A percentile compares a stretch with the other conserved stretches of the same genome.
phyloP scores from a whole-genome alignment of 2,329 filamentous ascomycete genomes.

The Dichotomopilus funicola region DNA sequence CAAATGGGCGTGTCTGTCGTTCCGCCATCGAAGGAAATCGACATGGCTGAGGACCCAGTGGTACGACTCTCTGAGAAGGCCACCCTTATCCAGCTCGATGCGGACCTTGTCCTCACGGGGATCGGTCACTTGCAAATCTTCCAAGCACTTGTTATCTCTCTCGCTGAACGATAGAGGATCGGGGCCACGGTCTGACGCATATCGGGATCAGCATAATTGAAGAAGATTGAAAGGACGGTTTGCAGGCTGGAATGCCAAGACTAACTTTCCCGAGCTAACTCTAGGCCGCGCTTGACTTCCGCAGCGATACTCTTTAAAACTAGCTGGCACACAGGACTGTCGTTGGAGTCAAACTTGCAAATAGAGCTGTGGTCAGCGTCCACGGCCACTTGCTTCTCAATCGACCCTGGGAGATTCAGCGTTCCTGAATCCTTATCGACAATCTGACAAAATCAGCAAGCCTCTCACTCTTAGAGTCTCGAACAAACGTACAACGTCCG shows the following conservation, averaged over 20 bases:
- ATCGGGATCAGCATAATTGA: not conserved
- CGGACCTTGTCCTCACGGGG: too few relatives aligned
- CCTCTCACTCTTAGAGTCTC: not conserved
- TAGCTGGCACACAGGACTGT: not conserved
- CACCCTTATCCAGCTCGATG: too few relatives aligned
- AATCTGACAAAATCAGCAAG: slow-evolving; percentile 1
- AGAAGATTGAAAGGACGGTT: not conserved
- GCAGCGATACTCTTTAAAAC: not conserved
- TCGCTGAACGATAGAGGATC: too few relatives aligned
- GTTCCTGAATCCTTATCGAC: slow-evolving; percentile 6
- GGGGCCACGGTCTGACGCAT: too few relatives aligned
- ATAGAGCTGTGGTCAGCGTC: slow-evolving; percentile 8
- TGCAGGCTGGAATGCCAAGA: not conserved
- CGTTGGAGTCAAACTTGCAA: slow-evolving; percentile 9
- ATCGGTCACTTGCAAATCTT: too few relatives aligned
- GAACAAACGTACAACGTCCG: slow-evolving; percentile 1
- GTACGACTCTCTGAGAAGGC: too few relatives aligned
- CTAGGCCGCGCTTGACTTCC: not conserved
- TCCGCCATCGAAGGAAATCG: not conserved
- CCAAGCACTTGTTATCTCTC: too few relatives aligned
- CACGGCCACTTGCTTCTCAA: slow-evolving; percentile 8
- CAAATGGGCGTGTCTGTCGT: not conserved
- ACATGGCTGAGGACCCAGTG: too few relatives aligned
- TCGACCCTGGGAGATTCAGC: not conserved
- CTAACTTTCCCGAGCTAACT: not conserved